These are phyloP conservation scores for Huntiella abstrusa DNA, from an alignment of 2,329 filamentous ascomycete species.

Conservation along the genomic window DNA sequence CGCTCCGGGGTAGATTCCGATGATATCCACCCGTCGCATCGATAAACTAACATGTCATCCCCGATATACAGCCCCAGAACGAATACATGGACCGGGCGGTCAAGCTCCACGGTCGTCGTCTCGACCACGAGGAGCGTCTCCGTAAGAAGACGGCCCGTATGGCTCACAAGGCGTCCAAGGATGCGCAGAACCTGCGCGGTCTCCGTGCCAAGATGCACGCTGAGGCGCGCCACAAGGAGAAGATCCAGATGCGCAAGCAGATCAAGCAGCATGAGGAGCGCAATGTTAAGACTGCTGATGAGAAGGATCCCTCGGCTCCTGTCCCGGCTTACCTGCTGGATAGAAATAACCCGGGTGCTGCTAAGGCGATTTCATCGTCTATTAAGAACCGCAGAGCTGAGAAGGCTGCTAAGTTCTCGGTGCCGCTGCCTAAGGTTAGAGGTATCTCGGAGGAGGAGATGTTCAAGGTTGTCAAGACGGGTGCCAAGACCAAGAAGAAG, in stretches of 20 bases:
- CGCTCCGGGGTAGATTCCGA: no score
- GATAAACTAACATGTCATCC: neutral
- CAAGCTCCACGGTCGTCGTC: slow-evolving; percentile 30
- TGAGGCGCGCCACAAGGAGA: slow-evolving; percentile 87
- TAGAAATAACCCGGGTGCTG: slow-evolving; percentile 39
- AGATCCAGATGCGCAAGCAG: slow-evolving; percentile 92
- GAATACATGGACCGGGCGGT: slow-evolving; percentile 57
- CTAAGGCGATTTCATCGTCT: slow-evolving; percentile 57
- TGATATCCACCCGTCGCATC: neutral
- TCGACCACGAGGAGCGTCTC: slow-evolving; percentile 70
- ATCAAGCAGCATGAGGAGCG: slow-evolving; percentile 92
- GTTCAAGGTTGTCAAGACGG: slow-evolving; percentile 92
- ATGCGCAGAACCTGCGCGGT: slow-evolving; percentile 85
- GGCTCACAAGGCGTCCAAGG: slow-evolving; percentile 68
- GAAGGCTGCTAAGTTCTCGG: slow-evolving; percentile 83
- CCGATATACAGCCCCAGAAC: slow-evolving; percentile 41
- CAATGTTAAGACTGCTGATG: slow-evolving; percentile 75
- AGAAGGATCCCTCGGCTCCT: slow-evolving; percentile 62
- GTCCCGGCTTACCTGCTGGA: slow-evolving; percentile 89
- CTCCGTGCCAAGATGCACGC: slow-evolving; percentile 84
- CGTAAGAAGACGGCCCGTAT: slow-evolving; percentile 80
- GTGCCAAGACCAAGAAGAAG: slow-evolving; percentile 86
- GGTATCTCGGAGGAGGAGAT: slow-evolving; percentile 93
- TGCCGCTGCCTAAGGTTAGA: slow-evolving; percentile 83
- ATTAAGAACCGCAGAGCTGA: slow-evolving; percentile 93